Evolutionary conservation across 306 rosid species (phyloP), one percentile per base, ranked within the genome.

Genomic region (Elaeagnus macrophylla): DNA sequence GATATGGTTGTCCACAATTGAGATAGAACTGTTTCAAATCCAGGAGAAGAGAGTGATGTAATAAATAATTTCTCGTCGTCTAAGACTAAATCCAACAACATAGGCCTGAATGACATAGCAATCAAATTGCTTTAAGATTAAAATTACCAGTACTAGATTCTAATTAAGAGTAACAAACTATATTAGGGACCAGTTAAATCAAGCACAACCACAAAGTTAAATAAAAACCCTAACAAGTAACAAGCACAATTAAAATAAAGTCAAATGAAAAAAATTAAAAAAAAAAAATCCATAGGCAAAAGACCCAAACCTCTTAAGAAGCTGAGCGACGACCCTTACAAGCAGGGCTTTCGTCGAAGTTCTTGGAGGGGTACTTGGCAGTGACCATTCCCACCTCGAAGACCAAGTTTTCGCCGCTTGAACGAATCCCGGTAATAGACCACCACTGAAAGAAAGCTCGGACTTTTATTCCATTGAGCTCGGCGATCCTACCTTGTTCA

Each of bases 311-410:
- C 86, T 82, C 51, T 77, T 68, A 91, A 2, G 91, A 83, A 75
- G 93, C 39, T 41, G 95, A 73, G 72, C 57, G 96, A 60, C 70
- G 79, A 6, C 89, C 96, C 74, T 91, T 83, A 69, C 96, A 91
- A n/a, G 81, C 71, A 0, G 74, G 96, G 68, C 81, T 87, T 53
- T 71, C 78, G 1, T 77, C 60, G 72, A 87, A 91, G 66, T 68
- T 87, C 87, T 82, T 80, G 1, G 79, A 51, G 3, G 99, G 82
- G 48, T 82, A 91, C 79, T 87, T 91, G 6, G 85, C 96, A 1
- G 94, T 72, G 51, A 91, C 81, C 72, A 79, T 36, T 12, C 96
- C 99, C 36, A 91, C 96, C 69, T 91, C 99, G 50, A 91, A 91
- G 18, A 91, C 95, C 75, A 87, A 60, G 54, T 91, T 80, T 6